Evolutionary conservation across 2,329 filamentous ascomycete species (phyloP).

Genomic region (Fusarium ramigenum): DNA sequence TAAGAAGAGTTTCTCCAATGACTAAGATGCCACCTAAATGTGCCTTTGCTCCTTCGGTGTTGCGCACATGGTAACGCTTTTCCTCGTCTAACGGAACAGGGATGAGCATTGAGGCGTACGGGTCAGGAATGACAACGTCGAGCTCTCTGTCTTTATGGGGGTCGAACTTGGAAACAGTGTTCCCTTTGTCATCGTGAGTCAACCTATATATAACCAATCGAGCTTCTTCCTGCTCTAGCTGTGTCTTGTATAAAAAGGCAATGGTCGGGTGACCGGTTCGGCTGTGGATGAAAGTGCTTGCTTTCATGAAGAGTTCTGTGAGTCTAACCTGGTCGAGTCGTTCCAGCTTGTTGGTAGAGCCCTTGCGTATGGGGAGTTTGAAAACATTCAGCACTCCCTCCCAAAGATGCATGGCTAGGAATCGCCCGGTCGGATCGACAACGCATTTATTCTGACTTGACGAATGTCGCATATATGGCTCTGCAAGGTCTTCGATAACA

Average conservation of each 20-base stretch:
- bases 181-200: constrained; percentile 66
- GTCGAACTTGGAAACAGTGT: constrained; percentile 64
- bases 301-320: constrained; percentile 68
- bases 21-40: constrained; percentile 76
- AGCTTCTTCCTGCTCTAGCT: constrained; percentile 61
- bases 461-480: constrained; percentile 75
- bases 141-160: constrained; percentile 64
- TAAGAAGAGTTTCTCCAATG: constrained; percentile 81
- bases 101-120: constrained; percentile 68
- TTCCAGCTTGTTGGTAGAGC: constrained; percentile 55
- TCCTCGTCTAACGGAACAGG: constrained; percentile 67
- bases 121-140: constrained; percentile 62
- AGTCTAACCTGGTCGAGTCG: constrained; percentile 65
- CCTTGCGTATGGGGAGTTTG: constrained; percentile 59
- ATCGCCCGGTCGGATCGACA: constrained; percentile 79
- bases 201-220: constrained; percentile 68
- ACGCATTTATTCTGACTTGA: constrained; percentile 85
- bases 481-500: constrained; percentile 62
- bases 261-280: constrained; percentile 67
- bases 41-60: constrained; percentile 62
- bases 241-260: constrained; percentile 66
- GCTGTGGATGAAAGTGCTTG: constrained; percentile 65
- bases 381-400: constrained; percentile 67
- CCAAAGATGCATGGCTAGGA: constrained; percentile 68
- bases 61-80: constrained; percentile 69